phyloP scores from a whole-genome alignment of 306 rosid species.

The Morella rubra region DNA sequence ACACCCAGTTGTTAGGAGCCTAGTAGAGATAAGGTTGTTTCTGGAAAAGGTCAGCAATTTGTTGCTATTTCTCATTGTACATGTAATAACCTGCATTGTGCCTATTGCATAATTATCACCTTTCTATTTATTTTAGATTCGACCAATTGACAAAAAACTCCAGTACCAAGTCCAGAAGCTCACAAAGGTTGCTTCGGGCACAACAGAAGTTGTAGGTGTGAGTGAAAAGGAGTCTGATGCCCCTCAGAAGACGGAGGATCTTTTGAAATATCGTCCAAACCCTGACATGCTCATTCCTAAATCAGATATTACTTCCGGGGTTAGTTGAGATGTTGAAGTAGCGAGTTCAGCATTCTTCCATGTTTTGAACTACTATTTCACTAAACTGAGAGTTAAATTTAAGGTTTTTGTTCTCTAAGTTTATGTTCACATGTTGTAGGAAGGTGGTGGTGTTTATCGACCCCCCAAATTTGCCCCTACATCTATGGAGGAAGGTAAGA shows the following conservation, averaged over 20 bases:
- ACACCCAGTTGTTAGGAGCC: constrained; percentile 69
- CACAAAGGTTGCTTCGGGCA: constrained; percentile 46
- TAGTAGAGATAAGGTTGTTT: constrained; percentile 76
- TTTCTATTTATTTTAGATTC: constrained; percentile 49
- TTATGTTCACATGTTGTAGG: constrained; percentile 40
- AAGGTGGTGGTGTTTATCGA: constrained; percentile 45
- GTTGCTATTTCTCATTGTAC: constrained; percentile 13
- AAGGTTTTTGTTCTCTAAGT: constrained; percentile 13
- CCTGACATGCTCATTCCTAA: constrained; percentile 72
- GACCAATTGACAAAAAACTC: constrained; percentile 83
- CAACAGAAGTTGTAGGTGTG: constrained; percentile 35
- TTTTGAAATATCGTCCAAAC: constrained; percentile 76
- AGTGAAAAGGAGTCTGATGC: constrained; percentile 44
- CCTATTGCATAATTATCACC: constrained; percentile 19
- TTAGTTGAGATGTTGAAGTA: constrained; percentile 18
- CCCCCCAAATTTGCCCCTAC: constrained; percentile 73
- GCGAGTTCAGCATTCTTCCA: neutral
- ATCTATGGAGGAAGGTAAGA: constrained; percentile 61
- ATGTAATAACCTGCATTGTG: neutral
- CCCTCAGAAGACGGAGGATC: constrained; percentile 47
- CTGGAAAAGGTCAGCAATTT: constrained; percentile 67
- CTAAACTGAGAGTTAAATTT: neutral
- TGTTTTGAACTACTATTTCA: neutral
- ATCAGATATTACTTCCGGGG: constrained; percentile 43
- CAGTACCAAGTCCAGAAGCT: constrained; percentile 91